Base-by-base conservation (phyloP, 2,329 filamentous ascomycete species). In the Hysterium pulicare region DNA sequence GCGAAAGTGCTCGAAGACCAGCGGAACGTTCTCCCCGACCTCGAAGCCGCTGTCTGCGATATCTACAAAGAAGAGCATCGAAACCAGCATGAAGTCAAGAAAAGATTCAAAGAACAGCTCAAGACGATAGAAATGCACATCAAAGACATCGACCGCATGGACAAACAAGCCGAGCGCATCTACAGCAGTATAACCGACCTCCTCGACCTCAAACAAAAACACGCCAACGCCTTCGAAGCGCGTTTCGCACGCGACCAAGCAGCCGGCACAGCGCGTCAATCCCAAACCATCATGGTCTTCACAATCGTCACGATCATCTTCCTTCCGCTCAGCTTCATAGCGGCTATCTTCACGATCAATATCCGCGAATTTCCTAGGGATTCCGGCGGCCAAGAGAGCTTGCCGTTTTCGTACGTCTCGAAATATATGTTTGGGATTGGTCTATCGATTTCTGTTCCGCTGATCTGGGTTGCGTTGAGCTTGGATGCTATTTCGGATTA, bases 131-230 rank as follows among this genome's bases (percentile, higher is more conserved):
- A 81, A 34, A 71, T 75, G 39, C 75, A 81, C 38, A 62, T 78
- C 35, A 76, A 77, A 45, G 81, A 84, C 46, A 71, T 84, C n/a
- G 71, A 75, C 24, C 71, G 79, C 13, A 84, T 84, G 81, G 76
- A 82, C 53, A 74, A 75, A 38, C 81, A 83, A 58, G 80, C 81
- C 0, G 71, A 76, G 44, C 72, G 75, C 17, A 78, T 83, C 46
- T 83, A 83, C 54, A 66, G 73, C 33, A 77, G 73, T 43, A 74
- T 84, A 33, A 81, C 77, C 0, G 77, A 84, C 50, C 66, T 85
- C 4, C 74, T 86, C 0, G 82, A 85, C 49, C 71, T 84, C 1
- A 86, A 86, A 54, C 82, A 86, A 53, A 84, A 84, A 59, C 81
- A 85, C 44, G 81, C 80, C 49, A 85, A 84, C 61, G 80, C 79